A percentile compares a stretch with the other conserved stretches of the same genome.
Conservation (phyloP, 2,329 filamentous ascomycete species). For the Cercospora brassicicola region DNA sequence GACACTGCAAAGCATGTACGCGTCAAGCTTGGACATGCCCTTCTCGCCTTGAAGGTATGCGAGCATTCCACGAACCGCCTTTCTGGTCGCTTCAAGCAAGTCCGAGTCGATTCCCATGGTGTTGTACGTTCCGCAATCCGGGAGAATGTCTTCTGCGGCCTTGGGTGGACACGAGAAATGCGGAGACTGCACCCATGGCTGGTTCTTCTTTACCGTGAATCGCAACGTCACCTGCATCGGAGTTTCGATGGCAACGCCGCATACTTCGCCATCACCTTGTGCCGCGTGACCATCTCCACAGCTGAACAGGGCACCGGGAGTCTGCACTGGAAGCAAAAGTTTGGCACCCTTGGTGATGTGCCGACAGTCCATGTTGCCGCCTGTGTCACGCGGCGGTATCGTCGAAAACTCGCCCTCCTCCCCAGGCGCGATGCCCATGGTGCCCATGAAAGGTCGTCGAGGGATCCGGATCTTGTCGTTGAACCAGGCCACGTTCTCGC, state of each 20-base stretch:
- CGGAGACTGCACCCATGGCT: conserved; percentile 20
- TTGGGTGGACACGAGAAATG: conserved; percentile 22
- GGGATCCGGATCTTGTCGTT: conserved; percentile 25
- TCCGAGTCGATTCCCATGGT: conserved; percentile 24
- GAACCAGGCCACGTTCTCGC: conserved; percentile 15
- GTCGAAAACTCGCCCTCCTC: conserved; percentile 21
- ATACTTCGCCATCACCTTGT: conserved; percentile 28
- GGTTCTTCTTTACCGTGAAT: conserved; percentile 21
- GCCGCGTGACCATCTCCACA: conserved; percentile 29
- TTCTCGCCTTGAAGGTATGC: conserved; percentile 19
- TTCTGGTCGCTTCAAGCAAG: conserved; percentile 23
- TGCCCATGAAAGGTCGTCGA: conserved; percentile 25
- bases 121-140: conserved; percentile 23
- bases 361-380: conserved; percentile 28
- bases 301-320: conserved; percentile 23
- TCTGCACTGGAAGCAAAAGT: conserved; percentile 21
- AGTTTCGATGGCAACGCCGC: conserved; percentile 25
- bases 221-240: conserved; percentile 22
- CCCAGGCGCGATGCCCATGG: conserved; percentile 25
- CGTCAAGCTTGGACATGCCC: conserved; percentile 19
- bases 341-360: conserved; percentile 25
- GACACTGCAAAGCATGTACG: conserved; percentile 28
- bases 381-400: conserved; percentile 24
- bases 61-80: conserved; percentile 27
- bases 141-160: conserved; percentile 9